Percentiles rank a stretch among this genome's conserved stretches.
Conservation (phyloP, 1,139 yeast species). For the Kodamaea ohmeri region DNA sequence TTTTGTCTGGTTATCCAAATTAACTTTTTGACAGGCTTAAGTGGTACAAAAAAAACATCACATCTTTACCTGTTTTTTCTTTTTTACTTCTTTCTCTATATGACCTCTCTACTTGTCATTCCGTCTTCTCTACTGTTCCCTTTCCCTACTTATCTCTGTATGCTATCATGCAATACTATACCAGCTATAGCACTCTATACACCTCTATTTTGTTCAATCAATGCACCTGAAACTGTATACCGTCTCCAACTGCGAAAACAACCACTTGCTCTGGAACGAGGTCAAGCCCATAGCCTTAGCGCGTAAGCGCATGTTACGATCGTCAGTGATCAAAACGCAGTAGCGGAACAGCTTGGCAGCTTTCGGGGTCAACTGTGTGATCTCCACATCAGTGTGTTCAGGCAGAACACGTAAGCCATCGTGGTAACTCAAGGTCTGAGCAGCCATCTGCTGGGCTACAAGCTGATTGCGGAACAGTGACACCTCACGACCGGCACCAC, state of each 20-base stretch:
- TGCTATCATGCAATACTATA: too few relatives aligned
- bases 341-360: constrained; percentile 47
- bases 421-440: constrained; percentile 7
- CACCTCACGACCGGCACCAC: constrained; percentile 31
- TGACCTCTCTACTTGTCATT: too few relatives aligned
- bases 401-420: constrained; percentile 11
- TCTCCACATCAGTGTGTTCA: constrained; percentile 7
- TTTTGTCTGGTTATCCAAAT: too few relatives aligned
- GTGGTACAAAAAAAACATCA: too few relatives aligned
- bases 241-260: constrained; percentile 50
- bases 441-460: constrained; percentile 4
- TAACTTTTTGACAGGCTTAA: too few relatives aligned
- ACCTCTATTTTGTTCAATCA: constrained; percentile 22
- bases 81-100: too few relatives aligned
- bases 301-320: constrained; percentile 65
- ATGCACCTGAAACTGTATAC: constrained; percentile 40
- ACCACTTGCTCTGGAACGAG: constrained; percentile 60
- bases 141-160: neutral
- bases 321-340: constrained; percentile 68
- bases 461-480: constrained; percentile 7
- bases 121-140: neutral
- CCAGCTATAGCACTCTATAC: too few relatives aligned
- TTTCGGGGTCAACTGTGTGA: constrained; percentile 28
- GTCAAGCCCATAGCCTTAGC: constrained; percentile 60
- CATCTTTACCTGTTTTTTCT: too few relatives aligned